Evolutionary conservation across 225 moss, liverwort and hornwort species (phyloP), one percentile per base, ranked within the genome.

Genomic region (Polytrichum commune): DNA sequence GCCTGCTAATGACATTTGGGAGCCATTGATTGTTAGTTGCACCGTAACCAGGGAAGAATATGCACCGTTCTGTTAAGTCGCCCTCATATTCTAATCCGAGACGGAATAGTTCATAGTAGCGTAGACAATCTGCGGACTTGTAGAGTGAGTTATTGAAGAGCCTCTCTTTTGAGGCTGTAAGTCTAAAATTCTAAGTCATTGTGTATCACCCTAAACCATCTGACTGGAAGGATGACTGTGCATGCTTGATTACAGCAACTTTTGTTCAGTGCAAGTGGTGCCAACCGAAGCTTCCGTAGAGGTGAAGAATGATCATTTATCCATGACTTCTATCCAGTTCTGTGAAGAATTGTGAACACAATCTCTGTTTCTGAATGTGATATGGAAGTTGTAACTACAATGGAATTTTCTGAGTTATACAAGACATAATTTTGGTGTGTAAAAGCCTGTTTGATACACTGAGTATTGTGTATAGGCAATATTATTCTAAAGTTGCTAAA

Each of bases 241-340:
- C 53, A 68, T 24, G 63, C 54, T 19, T 16, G 46, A 27, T 69
- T 74, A 65, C 69, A 84, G 75, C 23, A 76, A 77, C 57, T 72
- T 74, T 61, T 80, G 74, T 53, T 77, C 63, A 62, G 77, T 80
- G 74, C 80, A 80, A 54, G 53, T 84, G 55, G 69, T 84, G 65
- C 69, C 75, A 72, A 57, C 65, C 55, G 69, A 75, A 84, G 57
- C 80, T 25, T 77, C 80, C 19, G 56, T 57, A 18, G 77, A 84
- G 80, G 84, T 84, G 74, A 66, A 32, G 53, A 60, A 13, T 64
- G 23, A 54, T 62, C 23, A 26, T 19, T 60, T 55, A 16, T 58
- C 24, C 54, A 65, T 72, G 32, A 27, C 54, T 32, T 27, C 53
- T 19, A 7, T 54, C 22, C 16, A 16, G 5, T 60, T 74, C 3